A percentile compares a stretch with the other conserved stretches of the same genome.
Evolutionary conservation across 192 early-diverging fungal species (phyloP).

Genomic region (Phycomyces blakesleeanus): DNA sequence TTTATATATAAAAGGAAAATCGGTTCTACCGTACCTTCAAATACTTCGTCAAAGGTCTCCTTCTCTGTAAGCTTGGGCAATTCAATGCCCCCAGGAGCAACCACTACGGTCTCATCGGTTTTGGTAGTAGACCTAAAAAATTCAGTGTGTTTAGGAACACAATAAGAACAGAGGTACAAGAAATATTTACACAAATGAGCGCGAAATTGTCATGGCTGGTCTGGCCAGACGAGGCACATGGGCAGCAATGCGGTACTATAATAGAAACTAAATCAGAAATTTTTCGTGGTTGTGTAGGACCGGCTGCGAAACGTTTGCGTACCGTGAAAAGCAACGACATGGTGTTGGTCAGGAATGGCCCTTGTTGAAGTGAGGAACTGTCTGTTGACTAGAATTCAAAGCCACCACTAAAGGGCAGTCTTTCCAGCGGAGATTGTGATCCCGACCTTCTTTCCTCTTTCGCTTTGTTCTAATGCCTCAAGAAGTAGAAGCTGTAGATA

Average conservation of each 20-base stretch:
- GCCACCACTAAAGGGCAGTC: conserved; percentile 1
- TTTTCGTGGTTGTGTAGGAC: no score
- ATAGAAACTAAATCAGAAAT: no score
- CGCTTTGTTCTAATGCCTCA: neutral
- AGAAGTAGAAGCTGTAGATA: neutral
- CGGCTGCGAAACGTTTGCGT: no score
- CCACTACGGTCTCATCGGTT: no score
- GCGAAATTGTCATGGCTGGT: neutral
- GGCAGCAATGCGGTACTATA: neutral
- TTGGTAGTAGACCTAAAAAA: no score
- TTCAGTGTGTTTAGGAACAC: no score
- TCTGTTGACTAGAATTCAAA: neutral
- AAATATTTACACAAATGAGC: neutral
- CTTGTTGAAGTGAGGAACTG: neutral
- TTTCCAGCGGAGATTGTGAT: neutral
- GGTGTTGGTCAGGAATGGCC: neutral
- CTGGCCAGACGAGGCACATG: neutral
- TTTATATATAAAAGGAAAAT: no score
- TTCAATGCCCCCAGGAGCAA: neutral
- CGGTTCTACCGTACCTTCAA: conserved; percentile 15
- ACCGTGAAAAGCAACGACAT: neutral
- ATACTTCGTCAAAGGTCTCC: conserved; percentile 15
- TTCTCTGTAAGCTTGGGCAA: conserved; percentile 13
- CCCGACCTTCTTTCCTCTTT: neutral
- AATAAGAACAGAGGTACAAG: no score